A percentile compares a stretch with the other conserved stretches of the same genome.
These are phyloP conservation scores for Nakaseomyces bracarensis DNA, from an alignment of 1,139 yeast genomes.

Conservation along the genomic window DNA sequence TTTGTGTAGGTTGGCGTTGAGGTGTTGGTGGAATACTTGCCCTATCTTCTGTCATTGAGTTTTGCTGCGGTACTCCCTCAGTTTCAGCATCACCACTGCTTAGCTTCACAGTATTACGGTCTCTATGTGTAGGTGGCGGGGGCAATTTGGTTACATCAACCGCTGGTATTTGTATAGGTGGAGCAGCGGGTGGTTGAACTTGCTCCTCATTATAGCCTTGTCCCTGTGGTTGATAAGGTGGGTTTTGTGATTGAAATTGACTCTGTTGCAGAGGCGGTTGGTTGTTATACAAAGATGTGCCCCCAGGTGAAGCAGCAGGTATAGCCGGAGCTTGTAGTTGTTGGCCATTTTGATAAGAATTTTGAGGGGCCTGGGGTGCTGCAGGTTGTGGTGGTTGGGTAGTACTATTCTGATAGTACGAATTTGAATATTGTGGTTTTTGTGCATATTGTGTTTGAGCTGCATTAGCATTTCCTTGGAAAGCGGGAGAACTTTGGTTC, in stretches of 20 bases:
- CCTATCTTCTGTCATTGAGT: background rate
- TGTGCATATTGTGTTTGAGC: background rate
- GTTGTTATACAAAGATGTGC: background rate
- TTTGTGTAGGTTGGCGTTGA: background rate
- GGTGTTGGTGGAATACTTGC: background rate
- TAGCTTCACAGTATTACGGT: slow-evolving; percentile 11
- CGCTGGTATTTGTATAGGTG: slow-evolving; percentile 11
- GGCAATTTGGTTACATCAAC: slow-evolving; percentile 19
- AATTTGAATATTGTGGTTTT: background rate
- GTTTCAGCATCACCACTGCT: background rate
- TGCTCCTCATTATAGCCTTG: background rate
- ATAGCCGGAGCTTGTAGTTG: background rate
- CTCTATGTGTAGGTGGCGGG: slow-evolving; percentile 29
- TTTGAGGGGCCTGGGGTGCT: background rate
- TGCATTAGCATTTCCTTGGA: background rate
- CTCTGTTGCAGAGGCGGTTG: background rate
- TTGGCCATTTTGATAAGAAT: background rate
- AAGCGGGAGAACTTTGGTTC: background rate
- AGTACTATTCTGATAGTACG: background rate
- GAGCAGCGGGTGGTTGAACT: slow-evolving; percentile 9
- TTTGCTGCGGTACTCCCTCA: background rate
- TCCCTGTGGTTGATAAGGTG: background rate
- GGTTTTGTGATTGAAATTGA: background rate
- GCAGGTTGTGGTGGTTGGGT: background rate
- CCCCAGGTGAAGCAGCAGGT: background rate